Percentiles rank a stretch among this genome's conserved stretches.
These are phyloP conservation scores for Camellia oleifera DNA, from an alignment of 179 eudicot species.

Conservation along the genomic window DNA sequence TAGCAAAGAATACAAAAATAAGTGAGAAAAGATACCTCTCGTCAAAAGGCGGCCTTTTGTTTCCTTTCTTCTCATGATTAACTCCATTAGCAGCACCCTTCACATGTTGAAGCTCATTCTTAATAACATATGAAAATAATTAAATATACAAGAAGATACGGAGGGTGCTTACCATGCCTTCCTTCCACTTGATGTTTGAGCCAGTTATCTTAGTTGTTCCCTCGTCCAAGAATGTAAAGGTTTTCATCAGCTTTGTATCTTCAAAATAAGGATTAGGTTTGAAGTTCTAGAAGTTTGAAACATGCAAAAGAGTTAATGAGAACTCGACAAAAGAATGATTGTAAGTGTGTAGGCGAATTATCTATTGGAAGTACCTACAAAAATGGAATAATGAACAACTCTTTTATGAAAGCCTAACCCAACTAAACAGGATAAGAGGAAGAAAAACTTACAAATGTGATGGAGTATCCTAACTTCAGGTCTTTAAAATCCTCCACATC, in stretches of 20 bases:
- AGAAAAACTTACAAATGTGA: conserved; percentile 64
- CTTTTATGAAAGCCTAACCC: neutral
- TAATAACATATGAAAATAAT: neutral
- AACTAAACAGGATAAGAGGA: neutral
- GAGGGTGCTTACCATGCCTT: conserved; percentile 52
- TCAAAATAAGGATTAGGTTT: conserved; percentile 80
- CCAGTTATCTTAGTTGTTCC: conserved; percentile 75
- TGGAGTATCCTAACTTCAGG: conserved; percentile 70
- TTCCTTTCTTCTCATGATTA: conserved; percentile 54
- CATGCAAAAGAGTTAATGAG: conserved; percentile 11
- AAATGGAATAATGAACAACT: neutral
- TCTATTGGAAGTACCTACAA: neutral
- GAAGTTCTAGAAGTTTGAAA: conserved; percentile 53
- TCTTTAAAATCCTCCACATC: conserved; percentile 85
- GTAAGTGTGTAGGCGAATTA: neutral
- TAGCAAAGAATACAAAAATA: neutral
- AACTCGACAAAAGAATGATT: conserved; percentile 1
- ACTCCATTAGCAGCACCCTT: conserved; percentile 63
- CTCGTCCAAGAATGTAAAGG: conserved; percentile 73
- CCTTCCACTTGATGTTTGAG: conserved; percentile 87
- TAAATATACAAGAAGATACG: conserved; percentile 8
- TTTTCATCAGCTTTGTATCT: conserved; percentile 67
- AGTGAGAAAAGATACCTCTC: conserved; percentile 52
- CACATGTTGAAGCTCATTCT: conserved; percentile 16
- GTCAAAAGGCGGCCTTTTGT: conserved; percentile 55